Evolutionary conservation across 331 rosid species (phyloP), one percentile per base, ranked within the genome.

Genomic region (Prunus yedoensis): DNA sequence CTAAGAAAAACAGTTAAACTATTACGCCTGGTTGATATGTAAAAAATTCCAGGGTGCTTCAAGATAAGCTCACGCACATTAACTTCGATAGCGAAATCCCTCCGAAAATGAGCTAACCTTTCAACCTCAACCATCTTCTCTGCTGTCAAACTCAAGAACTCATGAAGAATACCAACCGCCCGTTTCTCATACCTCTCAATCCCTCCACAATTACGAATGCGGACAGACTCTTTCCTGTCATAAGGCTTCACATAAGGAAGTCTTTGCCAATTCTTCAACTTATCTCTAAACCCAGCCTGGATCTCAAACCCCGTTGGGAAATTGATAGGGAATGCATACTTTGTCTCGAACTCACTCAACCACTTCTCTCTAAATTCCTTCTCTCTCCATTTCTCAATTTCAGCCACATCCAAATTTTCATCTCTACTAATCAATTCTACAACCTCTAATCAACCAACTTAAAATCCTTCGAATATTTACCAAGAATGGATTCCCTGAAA

Each of bases 41-140:
- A n/a, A n/a, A n/a, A n/a, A n/a, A n/a, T n/a, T n/a, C n/a, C n/a
- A n/a, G n/a, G n/a, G n/a, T n/a, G n/a, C n/a, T n/a, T n/a, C n/a
- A n/a, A n/a, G n/a, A n/a, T n/a, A n/a, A n/a, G n/a, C n/a, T n/a
- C n/a, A n/a, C n/a, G n/a, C n/a, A n/a, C n/a, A n/a, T n/a, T n/a
- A n/a, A n/a, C n/a, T n/a, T n/a, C n/a, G n/a, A n/a, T n/a, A n/a
- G n/a, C n/a, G n/a, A n/a, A n/a, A n/a, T n/a, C 0, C 79, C 80
- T 85, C 46, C 82, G 74, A 69, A 93, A 89, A 83, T 91, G 97
- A 65, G 78, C 89, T 78, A 93, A 76, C 16, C 86, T 90, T 71
- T 93, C 97, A 45, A 91, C 85, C 78, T 82, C 90, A 74, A 93
- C 91, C 98, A 89, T 87, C 70, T 91, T 93, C 81, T 88, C 97